A percentile compares a stretch with the other conserved stretches of the same genome.
phyloP scores from a whole-genome alignment of 495 filamentous ascomycete species.

The Penicillium daleae region DNA sequence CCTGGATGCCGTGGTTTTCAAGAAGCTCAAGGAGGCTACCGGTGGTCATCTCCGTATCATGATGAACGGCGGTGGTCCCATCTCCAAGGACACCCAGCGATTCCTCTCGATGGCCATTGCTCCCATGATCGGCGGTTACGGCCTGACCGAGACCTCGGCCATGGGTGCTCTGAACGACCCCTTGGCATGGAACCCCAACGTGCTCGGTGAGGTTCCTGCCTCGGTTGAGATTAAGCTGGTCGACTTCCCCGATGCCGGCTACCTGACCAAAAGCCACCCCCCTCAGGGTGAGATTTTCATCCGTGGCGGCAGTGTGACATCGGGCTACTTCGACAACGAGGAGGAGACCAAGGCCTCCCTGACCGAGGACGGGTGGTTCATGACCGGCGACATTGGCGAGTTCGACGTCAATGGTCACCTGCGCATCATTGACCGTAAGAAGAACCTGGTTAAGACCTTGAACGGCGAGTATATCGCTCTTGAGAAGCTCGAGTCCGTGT shows the following conservation, averaged over 20 bases:
- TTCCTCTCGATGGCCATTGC: constrained; percentile 89
- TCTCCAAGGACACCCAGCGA: constrained; percentile 82
- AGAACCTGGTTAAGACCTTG: constrained; percentile 95
- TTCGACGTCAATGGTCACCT: constrained; percentile 82
- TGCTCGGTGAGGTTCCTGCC: constrained; percentile 80
- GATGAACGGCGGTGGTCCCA: constrained; percentile 85
- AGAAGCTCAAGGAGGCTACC: constrained; percentile 89
- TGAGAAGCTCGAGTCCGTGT: constrained; percentile 97
- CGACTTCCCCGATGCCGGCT: constrained; percentile 92
- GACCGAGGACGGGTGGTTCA: constrained; percentile 88
- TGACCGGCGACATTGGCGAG: constrained; percentile 93
- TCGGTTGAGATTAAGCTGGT: constrained; percentile 91
- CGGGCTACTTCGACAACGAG: constrained; percentile 79
- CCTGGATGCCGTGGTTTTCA: constrained; percentile 80
- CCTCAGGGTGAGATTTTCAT: constrained; percentile 97
- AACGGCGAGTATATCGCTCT: constrained; percentile 98
- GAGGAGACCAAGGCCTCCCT: constrained; percentile 79
- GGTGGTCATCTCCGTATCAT: constrained; percentile 79
- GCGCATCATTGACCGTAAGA: constrained; percentile 94
- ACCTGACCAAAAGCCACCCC: constrained; percentile 81
- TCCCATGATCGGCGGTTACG: constrained; percentile 93
- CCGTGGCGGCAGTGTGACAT: constrained; percentile 73
- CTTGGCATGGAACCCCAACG: constrained; percentile 80
- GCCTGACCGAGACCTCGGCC: constrained; percentile 90
- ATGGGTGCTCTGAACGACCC: constrained; percentile 95